Percentiles rank a stretch among this genome's conserved stretches.
phyloP scores from a whole-genome alignment of 306 rosid species.

The Rosa rugosa region DNA sequence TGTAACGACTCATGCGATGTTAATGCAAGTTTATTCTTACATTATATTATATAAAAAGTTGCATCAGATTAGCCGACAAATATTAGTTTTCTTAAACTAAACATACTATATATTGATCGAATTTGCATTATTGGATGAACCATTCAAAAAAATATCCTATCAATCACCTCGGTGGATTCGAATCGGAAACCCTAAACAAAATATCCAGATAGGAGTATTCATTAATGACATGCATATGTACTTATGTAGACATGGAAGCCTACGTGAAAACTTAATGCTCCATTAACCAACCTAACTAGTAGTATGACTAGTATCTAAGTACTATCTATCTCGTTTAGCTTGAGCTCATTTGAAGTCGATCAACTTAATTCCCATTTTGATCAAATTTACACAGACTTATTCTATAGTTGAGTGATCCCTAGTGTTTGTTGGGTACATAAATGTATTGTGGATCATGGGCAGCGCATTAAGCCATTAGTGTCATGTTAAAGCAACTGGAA shows the following conservation, averaged over 20 bases:
- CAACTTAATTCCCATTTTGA: not conserved
- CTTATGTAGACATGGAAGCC: not conserved
- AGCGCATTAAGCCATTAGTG: not conserved
- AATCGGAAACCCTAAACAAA: not conserved
- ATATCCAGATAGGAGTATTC: not conserved
- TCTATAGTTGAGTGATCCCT: not conserved
- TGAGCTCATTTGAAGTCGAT: not conserved
- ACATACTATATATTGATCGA: too few relatives aligned
- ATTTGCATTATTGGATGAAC: not conserved
- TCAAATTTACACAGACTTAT: not conserved
- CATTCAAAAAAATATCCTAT: not conserved
- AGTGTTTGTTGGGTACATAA: not conserved
- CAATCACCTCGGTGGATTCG: not conserved
- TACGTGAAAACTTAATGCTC: not conserved
- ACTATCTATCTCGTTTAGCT: not conserved
- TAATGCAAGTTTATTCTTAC: too few relatives aligned
- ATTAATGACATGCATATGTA: not conserved
- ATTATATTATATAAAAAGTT: too few relatives aligned
- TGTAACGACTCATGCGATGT: too few relatives aligned
- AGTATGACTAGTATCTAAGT: not conserved
- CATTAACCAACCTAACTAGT: not conserved
- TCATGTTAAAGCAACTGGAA: slow-evolving; percentile 3
- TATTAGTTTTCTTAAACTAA: not conserved
- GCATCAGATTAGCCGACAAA: too few relatives aligned
- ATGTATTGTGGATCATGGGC: not conserved